Base-by-base conservation (phyloP, 371 early-diverging fungal genomes). In the Lichtheimia hyalospora region DNA sequence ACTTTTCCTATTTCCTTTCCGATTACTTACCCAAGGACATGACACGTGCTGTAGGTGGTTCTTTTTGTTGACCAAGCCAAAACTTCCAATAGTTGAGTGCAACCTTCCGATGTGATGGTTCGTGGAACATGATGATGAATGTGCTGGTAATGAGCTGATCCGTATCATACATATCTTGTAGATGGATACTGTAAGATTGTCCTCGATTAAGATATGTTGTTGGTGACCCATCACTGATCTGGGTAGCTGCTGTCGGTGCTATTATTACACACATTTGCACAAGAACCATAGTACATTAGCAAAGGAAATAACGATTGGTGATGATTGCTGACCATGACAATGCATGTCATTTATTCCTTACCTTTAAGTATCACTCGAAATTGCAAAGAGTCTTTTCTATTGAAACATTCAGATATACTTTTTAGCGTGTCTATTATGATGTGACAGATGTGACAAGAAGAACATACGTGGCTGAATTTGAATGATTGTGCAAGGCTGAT, bases 11-110 rank as follows among this genome's bases (percentile, higher is more conserved):
- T 21, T 49, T 16, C 40, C 41, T 51, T 23, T 27, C 15, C 3
- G n/a, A 18, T 14, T 7, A 14, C 21, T 59, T 75, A 74, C 84
- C 88, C 24, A 90, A 67, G 55, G 84, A 86, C 5, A 92, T 63
- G 4, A 90, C 91, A 56, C 88, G 73, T 1, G 92, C 88, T 16
- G 74, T 66, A 43, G 79, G 74, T 15, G 87, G 83, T 16, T 71
- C 73, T 12, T 79, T 66, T 63, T 91, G 91, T 59, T 91, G 90
- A 63, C 82, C 82, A 15, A 89, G 70, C 92, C 92, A 92, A 61
- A 89, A 90, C 54, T 81, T 82, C 92, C 92, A 92, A 61, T 89
- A 89, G 28, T 82, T 82, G 10, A 77, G 69, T 0, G 90, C 88
- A 8, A 87, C 73, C 57, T 81, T 78, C 25, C 88, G 86, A 65